Conservation (phyloP, 2,329 filamentous ascomycete species). For the Colletotrichum tanaceti region DNA sequence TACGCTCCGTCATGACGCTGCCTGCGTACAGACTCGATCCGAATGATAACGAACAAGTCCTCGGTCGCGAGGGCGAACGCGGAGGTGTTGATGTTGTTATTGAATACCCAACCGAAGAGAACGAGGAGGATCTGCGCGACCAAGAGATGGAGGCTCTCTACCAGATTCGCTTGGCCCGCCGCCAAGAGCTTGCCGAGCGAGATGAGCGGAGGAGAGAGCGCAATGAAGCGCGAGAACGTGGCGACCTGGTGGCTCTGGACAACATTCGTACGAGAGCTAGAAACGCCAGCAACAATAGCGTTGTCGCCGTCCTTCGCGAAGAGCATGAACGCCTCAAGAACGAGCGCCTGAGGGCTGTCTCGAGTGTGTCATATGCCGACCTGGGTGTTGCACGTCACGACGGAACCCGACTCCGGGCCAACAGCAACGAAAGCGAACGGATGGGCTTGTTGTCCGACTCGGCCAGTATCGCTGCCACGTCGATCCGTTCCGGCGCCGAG, state of each 20-base stretch:
- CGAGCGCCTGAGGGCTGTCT: slow-evolving; percentile 74
- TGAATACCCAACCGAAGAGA: slow-evolving; percentile 83
- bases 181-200: slow-evolving; percentile 79
- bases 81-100: slow-evolving; percentile 91
- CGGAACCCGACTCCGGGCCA: slow-evolving; percentile 78
- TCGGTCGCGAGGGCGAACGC: slow-evolving; percentile 90
- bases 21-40: slow-evolving; percentile 84
- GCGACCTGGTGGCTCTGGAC: slow-evolving; percentile 77
- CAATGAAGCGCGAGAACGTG: slow-evolving; percentile 76
- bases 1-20: slow-evolving; percentile 94
- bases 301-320: slow-evolving; percentile 69
- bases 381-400: slow-evolving; percentile 82
- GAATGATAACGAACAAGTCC: slow-evolving; percentile 80
- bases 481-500: slow-evolving; percentile 50
- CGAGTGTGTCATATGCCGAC: slow-evolving; percentile 80
- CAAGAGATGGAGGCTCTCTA: slow-evolving; percentile 94
- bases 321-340: slow-evolving; percentile 68
- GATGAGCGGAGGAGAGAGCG: slow-evolving; percentile 78
- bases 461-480: slow-evolving; percentile 67
- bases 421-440: slow-evolving; percentile 78
- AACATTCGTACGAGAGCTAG: slow-evolving; percentile 70
- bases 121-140: slow-evolving; percentile 82
- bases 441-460: slow-evolving; percentile 78
- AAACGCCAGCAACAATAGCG: slow-evolving; percentile 59
- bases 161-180: slow-evolving; percentile 83